Conservation (phyloP, 768 basidiomycete species). For the Leccinum subgranulosum region DNA sequence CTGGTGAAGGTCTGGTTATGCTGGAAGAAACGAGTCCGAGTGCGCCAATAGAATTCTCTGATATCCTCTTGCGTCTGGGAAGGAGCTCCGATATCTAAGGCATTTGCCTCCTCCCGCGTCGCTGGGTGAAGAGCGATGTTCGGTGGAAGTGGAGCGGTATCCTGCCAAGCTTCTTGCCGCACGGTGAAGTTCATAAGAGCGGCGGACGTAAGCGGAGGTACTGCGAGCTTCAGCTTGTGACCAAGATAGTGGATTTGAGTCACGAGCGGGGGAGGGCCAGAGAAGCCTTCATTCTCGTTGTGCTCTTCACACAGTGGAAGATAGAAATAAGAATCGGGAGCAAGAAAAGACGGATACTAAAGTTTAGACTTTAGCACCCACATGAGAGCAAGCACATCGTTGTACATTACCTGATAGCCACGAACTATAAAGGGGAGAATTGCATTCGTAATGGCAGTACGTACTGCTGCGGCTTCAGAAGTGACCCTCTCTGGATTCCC, state of each 20-base stretch:
- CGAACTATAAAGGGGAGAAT: conserved; percentile 40
- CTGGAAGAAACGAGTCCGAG: conserved; percentile 34
- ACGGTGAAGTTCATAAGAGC: conserved; percentile 38
- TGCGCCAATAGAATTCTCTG: conserved; percentile 34
- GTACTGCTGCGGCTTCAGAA: conserved; percentile 27
- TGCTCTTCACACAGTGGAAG: conserved; percentile 36
- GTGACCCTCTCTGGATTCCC: conserved; percentile 31
- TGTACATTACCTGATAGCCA: conserved; percentile 38
- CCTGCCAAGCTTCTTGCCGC: conserved; percentile 37
- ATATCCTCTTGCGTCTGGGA: conserved; percentile 39
- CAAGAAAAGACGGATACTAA: conserved; percentile 42
- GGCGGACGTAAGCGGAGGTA: conserved; percentile 40
- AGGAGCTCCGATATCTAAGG: conserved; percentile 29
- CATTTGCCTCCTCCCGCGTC: conserved; percentile 34
- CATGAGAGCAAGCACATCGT: background rate
- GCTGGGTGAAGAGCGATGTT: conserved; percentile 27
- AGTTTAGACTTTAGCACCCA: conserved; percentile 4
- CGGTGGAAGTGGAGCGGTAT: conserved; percentile 23
- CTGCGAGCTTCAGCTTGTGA: conserved; percentile 37
- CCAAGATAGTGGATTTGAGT: conserved; percentile 40
- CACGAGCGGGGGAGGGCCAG: conserved; percentile 32
- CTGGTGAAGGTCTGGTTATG: conserved; percentile 22
- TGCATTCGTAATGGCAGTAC: conserved; percentile 28
- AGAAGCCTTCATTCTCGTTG: conserved; percentile 22
- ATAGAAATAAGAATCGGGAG: conserved; percentile 42